Evolutionary conservation across 2,329 filamentous ascomycete genomes (phyloP).

Genomic region (Hypoxylon sp.): DNA sequence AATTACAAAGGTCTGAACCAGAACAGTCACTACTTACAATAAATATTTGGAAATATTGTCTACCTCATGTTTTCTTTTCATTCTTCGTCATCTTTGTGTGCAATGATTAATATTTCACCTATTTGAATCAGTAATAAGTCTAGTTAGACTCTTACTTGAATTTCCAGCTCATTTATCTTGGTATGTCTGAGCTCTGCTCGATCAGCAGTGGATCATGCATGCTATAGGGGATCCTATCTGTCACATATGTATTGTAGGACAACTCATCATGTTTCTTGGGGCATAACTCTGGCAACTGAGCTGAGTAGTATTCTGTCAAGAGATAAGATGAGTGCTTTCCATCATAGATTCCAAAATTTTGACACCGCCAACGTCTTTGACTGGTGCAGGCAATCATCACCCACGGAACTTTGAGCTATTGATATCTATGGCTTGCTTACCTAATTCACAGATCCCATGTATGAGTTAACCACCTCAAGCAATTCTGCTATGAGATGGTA

Average conservation of each 20-base stretch:
- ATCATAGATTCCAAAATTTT: background rate
- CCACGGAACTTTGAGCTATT: background rate
- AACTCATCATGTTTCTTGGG: background rate
- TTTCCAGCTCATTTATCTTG: background rate
- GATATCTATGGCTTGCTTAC: no score
- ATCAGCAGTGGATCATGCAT: background rate
- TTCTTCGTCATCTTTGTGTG: background rate
- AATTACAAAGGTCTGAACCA: background rate
- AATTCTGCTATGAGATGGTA: background rate
- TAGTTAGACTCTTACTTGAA: background rate
- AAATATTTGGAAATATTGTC: background rate
- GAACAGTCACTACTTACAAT: background rate
- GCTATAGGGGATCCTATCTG: background rate
- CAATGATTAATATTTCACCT: background rate
- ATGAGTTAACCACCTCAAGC: no score
- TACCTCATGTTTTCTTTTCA: background rate
- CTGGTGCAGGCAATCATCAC: no score
- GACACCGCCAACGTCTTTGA: background rate
- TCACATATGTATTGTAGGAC: background rate
- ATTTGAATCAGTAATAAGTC: background rate
- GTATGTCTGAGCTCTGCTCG: background rate
- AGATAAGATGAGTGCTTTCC: background rate
- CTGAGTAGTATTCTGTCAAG: conserved; percentile 6
- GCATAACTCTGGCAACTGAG: background rate
- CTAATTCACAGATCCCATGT: no score